Evolutionary conservation across 352 stramenopile genomes (phyloP), one percentile per base, ranked within the genome.

Genomic region (Phytopythium chamaehyphon): DNA sequence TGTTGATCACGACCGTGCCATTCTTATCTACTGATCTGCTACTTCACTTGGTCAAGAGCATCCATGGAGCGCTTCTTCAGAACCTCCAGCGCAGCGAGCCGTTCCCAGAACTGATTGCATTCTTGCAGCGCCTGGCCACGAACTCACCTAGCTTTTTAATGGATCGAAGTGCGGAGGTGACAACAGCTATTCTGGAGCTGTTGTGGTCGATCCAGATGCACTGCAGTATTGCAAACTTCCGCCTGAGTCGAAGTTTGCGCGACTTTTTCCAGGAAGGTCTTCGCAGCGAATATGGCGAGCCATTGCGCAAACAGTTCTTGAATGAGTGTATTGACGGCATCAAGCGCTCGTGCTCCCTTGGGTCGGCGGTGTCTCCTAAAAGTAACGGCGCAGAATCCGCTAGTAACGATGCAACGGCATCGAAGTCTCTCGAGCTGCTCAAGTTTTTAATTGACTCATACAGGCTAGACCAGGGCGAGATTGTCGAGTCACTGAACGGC

Each of bases 361-460:
- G 40, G 31, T 56, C 38, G 15, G 19, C 54, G 4, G 38, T 54
- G 11, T 44, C 59, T 15, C 48, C 48, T 7, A 40, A 47, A 26
- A 53, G 16, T 16, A 47, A 53, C 14, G 47, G 47, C 1, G 35
- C 21, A 2, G 64, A 61, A 22, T 18, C 59, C 21, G 52, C 47
- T 31, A 64, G 56, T n/a, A 78, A 70, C 38, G 69, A 77, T 39
- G 61, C 58, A 6, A 64, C 67, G 22, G 75, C 77, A 2, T 90
- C 78, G 11, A 89, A 90, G 33, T 77, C 83, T 6, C 63, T 93
- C 47, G 85, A 95, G 51, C 54, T 93, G 39, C 69, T 95, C 14
- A 90, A 91, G 56, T 90, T 95, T 35, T 52, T 95, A n/a, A 85
- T 95, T 26, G 81, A 93, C 46, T 90, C 85, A 15, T 91, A 93